Evolutionary conservation across 108 stramenopile genomes (phyloP), one percentile per base, ranked within the genome.

Genomic region (Stephanodiscus triporus): DNA sequence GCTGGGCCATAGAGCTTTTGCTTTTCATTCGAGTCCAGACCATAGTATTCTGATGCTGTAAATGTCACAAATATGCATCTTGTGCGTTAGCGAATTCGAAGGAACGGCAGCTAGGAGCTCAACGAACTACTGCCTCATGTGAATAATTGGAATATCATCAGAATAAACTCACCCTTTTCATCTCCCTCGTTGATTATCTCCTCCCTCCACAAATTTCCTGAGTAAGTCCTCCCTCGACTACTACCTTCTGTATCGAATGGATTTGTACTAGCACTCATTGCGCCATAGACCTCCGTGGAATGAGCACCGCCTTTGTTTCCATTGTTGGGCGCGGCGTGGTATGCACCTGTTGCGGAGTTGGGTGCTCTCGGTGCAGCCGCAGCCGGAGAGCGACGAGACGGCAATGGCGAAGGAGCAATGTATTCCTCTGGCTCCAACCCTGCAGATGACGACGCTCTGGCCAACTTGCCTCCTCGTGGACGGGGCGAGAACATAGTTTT

Each of bases 361-460:
- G 67, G 65, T 27, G 49, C 65, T 34, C 49, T 55, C 3, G 37
- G 70, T 34, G 45, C 22, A 47, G 42, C 16, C n/a, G 51, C 29
- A 26, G 63, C 9, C 14, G 63, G 14, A 57, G 53, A 8, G 60
- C 40, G 58, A 36, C 20, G 17, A 22, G 27, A 2, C n/a, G 60
- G 37, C 40, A 23, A 36, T 30, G 36, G 36, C 26, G 60, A 8
- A 40, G 68, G 53, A 4, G 59, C 71, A 51, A 63, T 72, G 16
- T 47, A 62, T 51, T 81, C 80, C 59, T 81, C 80, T 4, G 80
- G 80, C 17, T 81, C 80, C 45, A 81, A 57, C 53, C 78, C 67
- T 14, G 11, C 45, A 0, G 48, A 60, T 32, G 42, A 51, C 34
- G 71, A 16, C 65, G 48, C 0, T 50, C 22, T 10, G 30, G 1